These are phyloP conservation scores for Xanthoparmelia taractica DNA, from an alignment of 495 filamentous ascomycete species.

Conservation along the genomic window DNA sequence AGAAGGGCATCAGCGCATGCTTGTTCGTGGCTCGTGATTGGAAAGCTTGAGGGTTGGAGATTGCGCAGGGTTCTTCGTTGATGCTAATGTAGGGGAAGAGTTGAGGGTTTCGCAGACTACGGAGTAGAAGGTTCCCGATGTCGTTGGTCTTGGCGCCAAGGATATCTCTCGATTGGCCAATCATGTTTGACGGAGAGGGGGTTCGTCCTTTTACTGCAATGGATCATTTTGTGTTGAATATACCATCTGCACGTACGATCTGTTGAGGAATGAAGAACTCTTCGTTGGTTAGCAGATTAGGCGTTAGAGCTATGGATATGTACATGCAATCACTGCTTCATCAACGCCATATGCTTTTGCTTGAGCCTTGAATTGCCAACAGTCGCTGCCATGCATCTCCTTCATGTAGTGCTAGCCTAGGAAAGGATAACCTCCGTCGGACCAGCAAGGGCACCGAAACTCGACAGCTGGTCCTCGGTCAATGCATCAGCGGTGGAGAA, in stretches of 20 bases:
- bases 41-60: no score
- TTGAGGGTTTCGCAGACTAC: no score
- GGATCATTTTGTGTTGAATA: background rate
- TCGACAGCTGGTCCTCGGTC: constrained; percentile 23
- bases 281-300: background rate
- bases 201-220: background rate
- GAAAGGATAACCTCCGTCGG: constrained; percentile 29
- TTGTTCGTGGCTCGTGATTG: no score
- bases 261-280: no score
- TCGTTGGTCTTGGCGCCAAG: no score
- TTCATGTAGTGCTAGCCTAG: background rate
- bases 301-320: background rate
- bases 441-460: constrained; percentile 27
- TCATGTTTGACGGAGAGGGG: background rate
- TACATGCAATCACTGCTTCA: background rate
- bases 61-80: no score
- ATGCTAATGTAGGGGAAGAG: no score
- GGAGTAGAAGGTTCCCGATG: no score
- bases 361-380: background rate
- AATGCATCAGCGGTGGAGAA: constrained; percentile 23
- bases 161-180: background rate
- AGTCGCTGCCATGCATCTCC: background rate
- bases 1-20: no score
- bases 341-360: background rate
- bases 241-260: background rate